These are phyloP conservation scores for Aurifilum marmelostoma DNA, from an alignment of 2,329 filamentous ascomycete genomes.

Conservation along the genomic window DNA sequence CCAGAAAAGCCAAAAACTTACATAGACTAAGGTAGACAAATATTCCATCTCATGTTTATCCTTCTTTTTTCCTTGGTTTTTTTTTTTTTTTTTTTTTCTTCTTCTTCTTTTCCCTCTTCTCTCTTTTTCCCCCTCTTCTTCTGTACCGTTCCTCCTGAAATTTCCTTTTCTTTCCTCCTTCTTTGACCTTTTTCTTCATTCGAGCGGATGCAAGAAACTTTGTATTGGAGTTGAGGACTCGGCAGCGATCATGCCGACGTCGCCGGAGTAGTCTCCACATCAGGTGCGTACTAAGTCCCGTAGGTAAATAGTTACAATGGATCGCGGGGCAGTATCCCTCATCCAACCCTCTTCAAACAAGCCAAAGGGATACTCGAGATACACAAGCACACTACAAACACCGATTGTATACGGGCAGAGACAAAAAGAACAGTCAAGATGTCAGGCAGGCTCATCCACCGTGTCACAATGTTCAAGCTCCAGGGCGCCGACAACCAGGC, in stretches of 20 bases:
- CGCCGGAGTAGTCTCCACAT: neutral
- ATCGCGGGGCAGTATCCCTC: neutral
- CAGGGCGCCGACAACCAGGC: conserved; percentile 48
- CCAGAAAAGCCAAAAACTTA: neutral
- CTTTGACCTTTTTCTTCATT: neutral
- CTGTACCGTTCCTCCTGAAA: too few relatives aligned
- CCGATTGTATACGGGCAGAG: neutral
- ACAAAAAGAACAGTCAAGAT: conserved; percentile 37
- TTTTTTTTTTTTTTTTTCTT: too few relatives aligned
- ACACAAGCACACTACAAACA: neutral
- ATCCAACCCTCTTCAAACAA: neutral
- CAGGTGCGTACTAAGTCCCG: neutral
- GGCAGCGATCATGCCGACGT: conserved; percentile 1
- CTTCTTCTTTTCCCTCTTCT: too few relatives aligned
- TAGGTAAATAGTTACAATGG: too few relatives aligned
- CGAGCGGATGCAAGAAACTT: neutral
- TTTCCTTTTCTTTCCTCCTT: neutral
- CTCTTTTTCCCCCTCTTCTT: too few relatives aligned
- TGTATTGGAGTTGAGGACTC: neutral
- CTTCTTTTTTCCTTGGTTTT: too few relatives aligned
- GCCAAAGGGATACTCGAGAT: too few relatives aligned
- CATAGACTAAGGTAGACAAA: too few relatives aligned
- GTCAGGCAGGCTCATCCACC: conserved; percentile 46
- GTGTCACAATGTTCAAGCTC: conserved; percentile 59
- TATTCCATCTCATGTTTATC: too few relatives aligned